Percentiles rank a stretch among this genome's conserved stretches.
Conservation (phyloP, 139 green algal species). For the Tetraselmis chui region DNA sequence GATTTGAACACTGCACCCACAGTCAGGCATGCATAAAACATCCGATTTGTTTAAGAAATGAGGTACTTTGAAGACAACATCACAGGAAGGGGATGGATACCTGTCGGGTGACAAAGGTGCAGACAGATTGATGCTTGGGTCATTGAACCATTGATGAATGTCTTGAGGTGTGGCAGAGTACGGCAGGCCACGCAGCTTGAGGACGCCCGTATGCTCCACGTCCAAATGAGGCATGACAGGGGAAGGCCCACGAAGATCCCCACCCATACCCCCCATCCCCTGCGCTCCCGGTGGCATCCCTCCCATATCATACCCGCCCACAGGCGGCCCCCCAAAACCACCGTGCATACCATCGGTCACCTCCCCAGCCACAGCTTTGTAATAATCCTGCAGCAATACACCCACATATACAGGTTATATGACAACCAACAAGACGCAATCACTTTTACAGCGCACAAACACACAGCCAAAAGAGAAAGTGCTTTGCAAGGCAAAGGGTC, state of each 20-base stretch:
- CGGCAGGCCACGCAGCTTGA: constrained; percentile 78
- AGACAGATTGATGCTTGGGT: constrained; percentile 29
- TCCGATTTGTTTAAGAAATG: too few species aligned
- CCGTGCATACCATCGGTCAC: constrained; percentile 30
- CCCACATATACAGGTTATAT: too few species aligned
- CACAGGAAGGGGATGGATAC: constrained; percentile 16
- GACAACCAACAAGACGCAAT: too few species aligned
- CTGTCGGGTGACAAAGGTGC: constrained; percentile 23
- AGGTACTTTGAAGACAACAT: too few species aligned
- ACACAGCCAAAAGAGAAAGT: background rate
- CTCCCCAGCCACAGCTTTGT: constrained; percentile 44
- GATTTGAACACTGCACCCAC: constrained; percentile 55
- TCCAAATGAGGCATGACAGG: constrained; percentile 14
- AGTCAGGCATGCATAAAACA: too few species aligned
- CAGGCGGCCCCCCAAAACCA: background rate
- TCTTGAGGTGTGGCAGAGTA: constrained; percentile 67
- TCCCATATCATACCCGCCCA: constrained; percentile 13
- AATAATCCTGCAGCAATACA: constrained; percentile 56
- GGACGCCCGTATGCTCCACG: constrained; percentile 37
- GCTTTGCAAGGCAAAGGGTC: background rate
- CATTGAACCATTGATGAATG: constrained; percentile 76
- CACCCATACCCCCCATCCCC: background rate
- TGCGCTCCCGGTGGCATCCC: background rate
- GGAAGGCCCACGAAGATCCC: constrained; percentile 14
- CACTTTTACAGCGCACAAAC: too few species aligned